Conservation (phyloP, 305 asterid species). For the Rubia balearica region DNA sequence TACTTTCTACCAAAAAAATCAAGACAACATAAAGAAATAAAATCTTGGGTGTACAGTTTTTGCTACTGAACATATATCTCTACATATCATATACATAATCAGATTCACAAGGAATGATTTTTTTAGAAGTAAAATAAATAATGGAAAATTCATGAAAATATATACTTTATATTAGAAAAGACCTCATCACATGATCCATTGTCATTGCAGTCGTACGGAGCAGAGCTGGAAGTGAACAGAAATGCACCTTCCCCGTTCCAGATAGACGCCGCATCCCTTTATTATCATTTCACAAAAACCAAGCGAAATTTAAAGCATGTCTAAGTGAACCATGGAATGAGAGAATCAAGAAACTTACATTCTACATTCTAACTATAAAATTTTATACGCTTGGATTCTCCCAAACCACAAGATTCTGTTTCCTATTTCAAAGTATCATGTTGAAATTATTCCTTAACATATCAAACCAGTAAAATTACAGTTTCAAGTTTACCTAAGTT, state of each 20-base stretch:
- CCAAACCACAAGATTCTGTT: not conserved
- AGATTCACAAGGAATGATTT: conserved; percentile 9
- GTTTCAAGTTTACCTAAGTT: conserved; percentile 51
- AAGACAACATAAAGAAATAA: no score
- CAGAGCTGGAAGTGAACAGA: conserved; percentile 96
- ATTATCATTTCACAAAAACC: conserved; percentile 8
- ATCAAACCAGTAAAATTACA: not conserved
- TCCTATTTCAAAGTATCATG: not conserved
- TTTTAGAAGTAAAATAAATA: not conserved
- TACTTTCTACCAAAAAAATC: no score
- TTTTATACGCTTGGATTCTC: not conserved
- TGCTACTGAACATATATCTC: no score
- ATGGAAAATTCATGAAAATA: conserved; percentile 13
- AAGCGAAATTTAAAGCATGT: not conserved
- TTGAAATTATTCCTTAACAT: not conserved
- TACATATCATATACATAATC: not conserved
- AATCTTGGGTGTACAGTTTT: no score
- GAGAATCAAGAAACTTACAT: not conserved
- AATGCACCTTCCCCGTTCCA: conserved; percentile 97
- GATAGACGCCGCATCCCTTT: conserved; percentile 76
- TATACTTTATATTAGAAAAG: conserved; percentile 24
- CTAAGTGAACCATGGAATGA: not conserved
- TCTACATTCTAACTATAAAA: not conserved
- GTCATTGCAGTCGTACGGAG: conserved; percentile 77
- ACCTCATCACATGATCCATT: conserved; percentile 94